These are phyloP conservation scores for Linaria vulgaris DNA, from an alignment of 257 asterid genomes.

Conservation along the genomic window DNA sequence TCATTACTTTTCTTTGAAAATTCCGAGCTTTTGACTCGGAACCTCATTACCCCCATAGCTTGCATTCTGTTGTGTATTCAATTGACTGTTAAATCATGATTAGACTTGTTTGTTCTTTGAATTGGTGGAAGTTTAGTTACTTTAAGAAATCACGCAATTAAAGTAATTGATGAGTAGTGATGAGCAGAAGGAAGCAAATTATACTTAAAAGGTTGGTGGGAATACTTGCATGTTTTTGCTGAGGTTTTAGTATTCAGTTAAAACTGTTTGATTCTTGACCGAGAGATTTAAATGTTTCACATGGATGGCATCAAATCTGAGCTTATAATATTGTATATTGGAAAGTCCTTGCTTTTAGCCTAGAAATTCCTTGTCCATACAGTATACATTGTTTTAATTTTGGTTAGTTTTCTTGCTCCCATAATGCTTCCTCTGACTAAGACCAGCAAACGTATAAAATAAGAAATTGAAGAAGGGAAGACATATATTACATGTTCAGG, in stretches of 20 bases:
- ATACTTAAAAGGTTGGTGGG: no score
- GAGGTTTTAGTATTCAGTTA: background rate
- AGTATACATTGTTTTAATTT: background rate
- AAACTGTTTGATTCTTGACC: background rate
- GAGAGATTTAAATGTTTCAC: slow-evolving; percentile 19
- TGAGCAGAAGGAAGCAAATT: no score
- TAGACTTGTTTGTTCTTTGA: no score
- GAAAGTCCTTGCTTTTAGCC: background rate
- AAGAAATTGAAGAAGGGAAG: background rate
- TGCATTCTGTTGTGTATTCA: no score
- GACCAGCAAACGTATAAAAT: background rate
- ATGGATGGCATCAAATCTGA: background rate
- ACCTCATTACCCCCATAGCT: no score
- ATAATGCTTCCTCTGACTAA: background rate
- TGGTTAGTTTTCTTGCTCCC: background rate
- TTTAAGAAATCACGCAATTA: no score
- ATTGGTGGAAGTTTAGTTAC: no score
- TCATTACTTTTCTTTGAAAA: background rate
- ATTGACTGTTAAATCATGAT: no score
- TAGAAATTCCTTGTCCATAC: background rate
- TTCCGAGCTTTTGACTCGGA: no score
- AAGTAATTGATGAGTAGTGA: no score
- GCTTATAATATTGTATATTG: background rate
- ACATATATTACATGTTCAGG: background rate
- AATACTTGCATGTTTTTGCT: no score